phyloP scores from a whole-genome alignment of 441 rosid species.

The Bruguiera hainesii region DNA sequence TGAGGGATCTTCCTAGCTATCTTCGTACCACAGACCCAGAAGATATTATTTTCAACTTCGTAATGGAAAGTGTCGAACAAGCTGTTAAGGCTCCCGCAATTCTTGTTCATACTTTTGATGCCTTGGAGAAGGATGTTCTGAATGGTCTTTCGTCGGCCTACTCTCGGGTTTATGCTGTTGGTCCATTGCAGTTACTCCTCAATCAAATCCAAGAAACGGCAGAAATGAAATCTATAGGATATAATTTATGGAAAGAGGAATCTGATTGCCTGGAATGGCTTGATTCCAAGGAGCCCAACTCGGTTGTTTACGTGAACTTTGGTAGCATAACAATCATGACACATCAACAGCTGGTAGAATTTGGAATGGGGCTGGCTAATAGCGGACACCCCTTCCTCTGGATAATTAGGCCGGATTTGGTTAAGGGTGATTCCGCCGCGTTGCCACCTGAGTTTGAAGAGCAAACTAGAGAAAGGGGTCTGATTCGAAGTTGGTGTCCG shows the following conservation, averaged over 20 bases:
- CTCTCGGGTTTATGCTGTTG: neutral
- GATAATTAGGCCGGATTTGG: neutral
- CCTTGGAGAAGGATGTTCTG: neutral
- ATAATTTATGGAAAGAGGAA: neutral
- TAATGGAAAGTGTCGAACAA: neutral
- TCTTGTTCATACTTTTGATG: conserved; percentile 3
- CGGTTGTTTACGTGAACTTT: neutral
- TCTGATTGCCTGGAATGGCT: neutral
- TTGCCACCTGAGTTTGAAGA: neutral
- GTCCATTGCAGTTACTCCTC: conserved; percentile 6
- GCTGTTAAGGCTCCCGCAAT: neutral
- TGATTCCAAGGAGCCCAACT: neutral
- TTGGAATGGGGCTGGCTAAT: neutral
- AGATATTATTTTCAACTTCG: neutral
- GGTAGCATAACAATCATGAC: neutral
- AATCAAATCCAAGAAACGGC: neutral
- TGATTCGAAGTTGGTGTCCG: too few species aligned
- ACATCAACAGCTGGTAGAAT: neutral
- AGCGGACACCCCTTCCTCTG: neutral
- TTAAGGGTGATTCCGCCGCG: neutral
- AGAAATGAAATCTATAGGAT: neutral
- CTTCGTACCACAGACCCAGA: neutral
- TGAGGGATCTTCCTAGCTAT: neutral
- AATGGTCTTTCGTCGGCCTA: neutral
- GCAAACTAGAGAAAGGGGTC: neutral